Evolutionary conservation across 2,329 filamentous ascomycete species (phyloP).

Genomic region (Graphium sp.): DNA sequence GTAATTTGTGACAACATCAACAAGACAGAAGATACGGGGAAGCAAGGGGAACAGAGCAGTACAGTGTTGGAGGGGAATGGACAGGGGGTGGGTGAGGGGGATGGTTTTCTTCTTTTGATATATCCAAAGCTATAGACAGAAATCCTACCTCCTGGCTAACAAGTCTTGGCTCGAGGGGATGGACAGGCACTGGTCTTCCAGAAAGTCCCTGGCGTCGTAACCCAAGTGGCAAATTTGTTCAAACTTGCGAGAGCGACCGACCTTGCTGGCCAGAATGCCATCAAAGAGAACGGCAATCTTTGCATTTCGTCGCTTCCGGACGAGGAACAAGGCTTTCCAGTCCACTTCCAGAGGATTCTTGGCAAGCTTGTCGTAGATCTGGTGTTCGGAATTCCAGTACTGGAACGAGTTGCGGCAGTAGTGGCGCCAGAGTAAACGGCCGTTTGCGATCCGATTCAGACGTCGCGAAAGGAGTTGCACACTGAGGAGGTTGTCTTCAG

Average conservation of each 20-base stretch:
- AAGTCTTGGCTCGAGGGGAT: conserved; percentile 51
- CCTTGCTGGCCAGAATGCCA: conserved; percentile 52
- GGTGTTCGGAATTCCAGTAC: conserved; percentile 57
- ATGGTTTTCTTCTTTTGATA: too few relatives aligned
- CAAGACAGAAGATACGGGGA: too few relatives aligned
- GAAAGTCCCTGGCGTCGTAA: conserved; percentile 77
- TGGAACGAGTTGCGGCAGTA: conserved; percentile 54
- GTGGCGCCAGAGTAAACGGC: conserved; percentile 63
- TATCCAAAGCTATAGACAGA: conserved; percentile 1
- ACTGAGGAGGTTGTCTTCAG: conserved; percentile 29
- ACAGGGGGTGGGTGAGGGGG: conserved; percentile 3
- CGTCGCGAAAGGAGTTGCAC: conserved; percentile 42
- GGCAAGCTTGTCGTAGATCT: conserved; percentile 37
- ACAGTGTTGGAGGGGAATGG: conserved; percentile 5
- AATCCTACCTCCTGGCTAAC: conserved; percentile 48
- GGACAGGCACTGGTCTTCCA: conserved; percentile 48
- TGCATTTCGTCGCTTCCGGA: conserved; percentile 34
- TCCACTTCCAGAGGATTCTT: conserved; percentile 37
- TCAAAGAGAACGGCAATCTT: conserved; percentile 40
- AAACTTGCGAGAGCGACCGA: conserved; percentile 51
- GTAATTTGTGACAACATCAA: too few relatives aligned
- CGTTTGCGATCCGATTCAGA: conserved; percentile 48
- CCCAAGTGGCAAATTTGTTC: conserved; percentile 55
- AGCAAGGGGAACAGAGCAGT: too few relatives aligned
- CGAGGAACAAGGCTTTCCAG: conserved; percentile 58